Evolutionary conservation across 2,329 filamentous ascomycete species (phyloP).

Genomic region (Phyllosticta citribraziliensis): DNA sequence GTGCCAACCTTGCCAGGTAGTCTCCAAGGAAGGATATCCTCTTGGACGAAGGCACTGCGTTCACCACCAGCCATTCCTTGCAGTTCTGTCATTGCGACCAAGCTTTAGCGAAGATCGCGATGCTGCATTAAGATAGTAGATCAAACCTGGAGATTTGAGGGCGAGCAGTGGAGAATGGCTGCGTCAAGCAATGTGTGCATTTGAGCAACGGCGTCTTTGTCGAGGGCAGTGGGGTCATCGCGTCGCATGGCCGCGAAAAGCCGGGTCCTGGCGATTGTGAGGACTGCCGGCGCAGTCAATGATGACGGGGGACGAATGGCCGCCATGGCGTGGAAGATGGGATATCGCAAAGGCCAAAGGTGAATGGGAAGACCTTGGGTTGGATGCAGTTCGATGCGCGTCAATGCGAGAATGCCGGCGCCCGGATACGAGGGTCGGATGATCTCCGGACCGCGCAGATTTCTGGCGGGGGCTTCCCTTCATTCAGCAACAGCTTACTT

Average conservation of each 20-base stretch:
- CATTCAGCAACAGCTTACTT: no score
- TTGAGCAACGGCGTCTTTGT: constrained; percentile 2
- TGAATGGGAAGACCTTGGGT: neutral
- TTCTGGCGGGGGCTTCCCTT: no score
- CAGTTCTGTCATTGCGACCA: constrained; percentile 53
- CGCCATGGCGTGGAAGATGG: constrained; percentile 1
- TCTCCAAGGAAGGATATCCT: constrained; percentile 62
- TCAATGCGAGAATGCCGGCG: neutral
- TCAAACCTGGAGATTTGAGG: constrained; percentile 10
- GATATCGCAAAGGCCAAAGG: neutral
- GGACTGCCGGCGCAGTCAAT: neutral
- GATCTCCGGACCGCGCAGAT: no score
- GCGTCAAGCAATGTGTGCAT: constrained; percentile 9
- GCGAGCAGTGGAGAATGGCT: constrained; percentile 6
- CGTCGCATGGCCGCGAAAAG: constrained; percentile 3
- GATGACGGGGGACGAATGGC: neutral
- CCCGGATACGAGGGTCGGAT: neutral
- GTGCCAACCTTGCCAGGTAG: constrained; percentile 62
- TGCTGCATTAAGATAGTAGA: constrained; percentile 3
- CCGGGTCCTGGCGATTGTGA: constrained; percentile 6
- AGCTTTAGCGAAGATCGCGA: constrained; percentile 4
- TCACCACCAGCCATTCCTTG: constrained; percentile 73
- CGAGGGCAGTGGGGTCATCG: constrained; percentile 1
- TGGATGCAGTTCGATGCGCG: neutral
- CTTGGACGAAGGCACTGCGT: constrained; percentile 57